Percentiles rank a stretch among this genome's conserved stretches.
Evolutionary conservation across 768 basidiomycete species (phyloP).

Genomic region (Hypholoma fasciculare): DNA sequence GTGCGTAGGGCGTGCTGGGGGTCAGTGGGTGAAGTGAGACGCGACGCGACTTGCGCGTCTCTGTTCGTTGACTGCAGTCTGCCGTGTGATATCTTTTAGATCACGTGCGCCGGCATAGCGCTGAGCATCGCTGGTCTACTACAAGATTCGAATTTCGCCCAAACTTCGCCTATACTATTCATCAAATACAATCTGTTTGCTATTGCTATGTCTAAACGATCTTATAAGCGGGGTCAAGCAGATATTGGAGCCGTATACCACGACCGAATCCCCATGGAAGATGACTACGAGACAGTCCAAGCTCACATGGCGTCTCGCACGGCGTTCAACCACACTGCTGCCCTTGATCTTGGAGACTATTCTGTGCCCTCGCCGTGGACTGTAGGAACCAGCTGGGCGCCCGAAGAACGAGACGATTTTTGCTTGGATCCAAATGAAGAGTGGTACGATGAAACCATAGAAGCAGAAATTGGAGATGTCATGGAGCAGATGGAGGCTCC

Average conservation of each 20-base stretch:
- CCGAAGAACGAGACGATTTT: neutral
- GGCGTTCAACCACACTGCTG: neutral
- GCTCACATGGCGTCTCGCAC: neutral
- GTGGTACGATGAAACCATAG: conserved; percentile 11
- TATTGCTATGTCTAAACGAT: no score
- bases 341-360: neutral
- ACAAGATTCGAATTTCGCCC: no score
- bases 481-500: neutral
- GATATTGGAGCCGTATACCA: neutral
- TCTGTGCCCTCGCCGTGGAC: neutral
- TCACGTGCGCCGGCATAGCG: no score
- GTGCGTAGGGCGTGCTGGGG: no score
- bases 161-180: no score
- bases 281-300: neutral
- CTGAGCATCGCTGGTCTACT: no score
- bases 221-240: no score
- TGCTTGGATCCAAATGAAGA: conserved; percentile 4
- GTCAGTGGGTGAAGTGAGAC: no score
- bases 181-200: no score
- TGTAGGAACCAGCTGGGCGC: neutral
- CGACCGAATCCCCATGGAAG: neutral
- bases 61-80: no score
- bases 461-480: neutral
- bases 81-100: no score
- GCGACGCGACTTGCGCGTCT: no score